Base-by-base conservation (phyloP, 257 asterid genomes). In the Lycium barbarum region DNA sequence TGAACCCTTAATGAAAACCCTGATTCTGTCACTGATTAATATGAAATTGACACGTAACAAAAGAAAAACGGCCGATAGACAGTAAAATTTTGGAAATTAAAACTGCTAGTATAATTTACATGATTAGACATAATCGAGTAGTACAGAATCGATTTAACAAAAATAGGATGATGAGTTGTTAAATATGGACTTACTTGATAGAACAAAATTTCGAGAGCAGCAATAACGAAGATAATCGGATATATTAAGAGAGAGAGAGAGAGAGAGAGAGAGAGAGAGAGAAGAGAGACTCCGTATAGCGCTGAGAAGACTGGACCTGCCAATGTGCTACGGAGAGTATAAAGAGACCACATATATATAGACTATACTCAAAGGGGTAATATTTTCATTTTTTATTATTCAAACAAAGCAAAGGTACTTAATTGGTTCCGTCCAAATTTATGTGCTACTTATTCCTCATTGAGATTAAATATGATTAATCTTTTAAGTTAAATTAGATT, bases 111-210 rank as follows among this genome's bases (percentile, higher is more conserved):
- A 62, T 22, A 45, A 22, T 36, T 7, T 68, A 36, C 22, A 7
- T 68, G 43, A 68, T 73, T 20, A 1, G 36, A 72, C 9, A 18
- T 0, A 43, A 72, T 45, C 33, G 18, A 45, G 18, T n/a, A 45
- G 18, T n/a, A n/a, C 1, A 72, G 0, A 1, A 72, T 10, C 14
- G 81, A 74, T 12, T 68, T 9, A 49, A 74, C 61, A 74, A 74
- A 20, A 74, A 49, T 58, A 17, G 22, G 4, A 18, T 26, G 18
- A 15, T 22, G 18, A 59, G 2, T 59, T 10, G 72, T 26, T 17
- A 65, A 63, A 65, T 26, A 65, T 26, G 45, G 22, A 76, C 82
- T 76, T 51, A 76, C 82, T 15, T 36, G 12, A 68, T 11, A 35
- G 73, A 66, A 33, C 0, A 66, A 33, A 33, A 5, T 4, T 73